Percentiles rank a stretch among this genome's conserved stretches.
Conservation (phyloP, 2,329 filamentous ascomycete species). For the Diaporthe sp. region DNA sequence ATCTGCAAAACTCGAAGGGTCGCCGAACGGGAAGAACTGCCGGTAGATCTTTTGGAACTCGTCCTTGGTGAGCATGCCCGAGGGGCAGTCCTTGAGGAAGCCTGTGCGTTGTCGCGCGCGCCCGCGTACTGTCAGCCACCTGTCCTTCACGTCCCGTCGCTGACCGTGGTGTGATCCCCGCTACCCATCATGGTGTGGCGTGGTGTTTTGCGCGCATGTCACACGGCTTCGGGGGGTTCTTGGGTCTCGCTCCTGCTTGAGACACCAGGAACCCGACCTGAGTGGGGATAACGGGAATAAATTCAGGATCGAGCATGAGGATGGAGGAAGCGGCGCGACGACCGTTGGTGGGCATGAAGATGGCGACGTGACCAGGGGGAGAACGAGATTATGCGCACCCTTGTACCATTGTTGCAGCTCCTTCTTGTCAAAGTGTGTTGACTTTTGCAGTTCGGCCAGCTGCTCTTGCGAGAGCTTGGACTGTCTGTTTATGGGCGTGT, state of each 20-base stretch:
- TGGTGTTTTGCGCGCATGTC: conserved; percentile 7
- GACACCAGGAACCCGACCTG: not conserved
- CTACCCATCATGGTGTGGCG: not conserved
- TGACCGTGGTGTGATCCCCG: not conserved
- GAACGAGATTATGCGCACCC: conserved; percentile 69
- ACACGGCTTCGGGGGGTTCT: conserved; percentile 8
- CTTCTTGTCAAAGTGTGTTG: conserved; percentile 99
- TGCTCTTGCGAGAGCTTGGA: conserved; percentile 98
- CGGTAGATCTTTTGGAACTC: conserved; percentile 99
- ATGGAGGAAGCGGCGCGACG: not conserved
- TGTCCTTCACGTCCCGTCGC: not conserved
- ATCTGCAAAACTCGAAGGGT: conserved; percentile 96
- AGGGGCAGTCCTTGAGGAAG: conserved; percentile 98
- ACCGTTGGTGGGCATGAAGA: not conserved
- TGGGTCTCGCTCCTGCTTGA: not conserved
- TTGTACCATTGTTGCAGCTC: conserved; percentile 99
- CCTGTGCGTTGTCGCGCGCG: conserved; percentile 65
- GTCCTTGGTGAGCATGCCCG: conserved; percentile 95
- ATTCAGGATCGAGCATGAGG: conserved; percentile 14
- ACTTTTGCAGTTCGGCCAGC: conserved; percentile 94
- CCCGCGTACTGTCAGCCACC: conserved; percentile 19
- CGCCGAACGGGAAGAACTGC: conserved; percentile 99
- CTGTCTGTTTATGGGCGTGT: conserved; percentile 72
- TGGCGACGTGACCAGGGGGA: not conserved
- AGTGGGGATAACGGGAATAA: not conserved